These are phyloP conservation scores for Colletotrichum scovillei DNA, from an alignment of 2,329 filamentous ascomycete genomes.

Conservation along the genomic window DNA sequence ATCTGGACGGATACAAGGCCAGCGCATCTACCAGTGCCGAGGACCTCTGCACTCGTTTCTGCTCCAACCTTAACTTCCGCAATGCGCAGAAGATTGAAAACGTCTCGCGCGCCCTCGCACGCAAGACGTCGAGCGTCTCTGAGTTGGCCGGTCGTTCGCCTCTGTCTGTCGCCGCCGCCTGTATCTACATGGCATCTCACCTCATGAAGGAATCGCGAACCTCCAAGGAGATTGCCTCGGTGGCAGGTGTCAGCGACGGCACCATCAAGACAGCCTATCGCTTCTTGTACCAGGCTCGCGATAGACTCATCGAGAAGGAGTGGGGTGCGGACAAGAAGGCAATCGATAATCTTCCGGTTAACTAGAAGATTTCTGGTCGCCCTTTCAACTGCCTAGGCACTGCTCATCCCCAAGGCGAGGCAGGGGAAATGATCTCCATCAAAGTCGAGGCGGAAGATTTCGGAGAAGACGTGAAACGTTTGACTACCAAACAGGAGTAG, in stretches of 20 bases:
- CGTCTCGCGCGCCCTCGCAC: conserved; percentile 82
- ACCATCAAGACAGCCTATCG: conserved; percentile 98
- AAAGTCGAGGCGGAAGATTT: background rate
- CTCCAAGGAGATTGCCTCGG: conserved; percentile 86
- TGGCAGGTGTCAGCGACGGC: conserved; percentile 93
- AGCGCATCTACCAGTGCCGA: conserved; percentile 83
- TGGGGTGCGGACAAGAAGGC: conserved; percentile 80
- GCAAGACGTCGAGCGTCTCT: conserved; percentile 80
- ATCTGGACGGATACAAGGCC: conserved; percentile 76
- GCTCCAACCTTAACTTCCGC: conserved; percentile 81
- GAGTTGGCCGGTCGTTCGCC: conserved; percentile 93
- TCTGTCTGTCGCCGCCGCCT: conserved; percentile 91
- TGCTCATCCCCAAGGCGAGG: background rate
- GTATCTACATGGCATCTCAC: conserved; percentile 95
- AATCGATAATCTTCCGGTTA: conserved; percentile 74
- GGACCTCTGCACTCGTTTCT: conserved; percentile 90
- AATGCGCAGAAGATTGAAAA: conserved; percentile 80
- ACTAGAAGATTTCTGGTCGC: conserved; percentile 31
- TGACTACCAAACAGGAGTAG: background rate
- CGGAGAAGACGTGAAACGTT: background rate
- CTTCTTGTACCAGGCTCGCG: conserved; percentile 79
- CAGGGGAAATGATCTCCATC: background rate
- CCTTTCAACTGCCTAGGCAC: background rate
- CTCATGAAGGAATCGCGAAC: conserved; percentile 82
- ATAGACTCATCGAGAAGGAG: conserved; percentile 78